Conservation (phyloP, 208 protist species). For the Entamoeba moshkovskii region DNA sequence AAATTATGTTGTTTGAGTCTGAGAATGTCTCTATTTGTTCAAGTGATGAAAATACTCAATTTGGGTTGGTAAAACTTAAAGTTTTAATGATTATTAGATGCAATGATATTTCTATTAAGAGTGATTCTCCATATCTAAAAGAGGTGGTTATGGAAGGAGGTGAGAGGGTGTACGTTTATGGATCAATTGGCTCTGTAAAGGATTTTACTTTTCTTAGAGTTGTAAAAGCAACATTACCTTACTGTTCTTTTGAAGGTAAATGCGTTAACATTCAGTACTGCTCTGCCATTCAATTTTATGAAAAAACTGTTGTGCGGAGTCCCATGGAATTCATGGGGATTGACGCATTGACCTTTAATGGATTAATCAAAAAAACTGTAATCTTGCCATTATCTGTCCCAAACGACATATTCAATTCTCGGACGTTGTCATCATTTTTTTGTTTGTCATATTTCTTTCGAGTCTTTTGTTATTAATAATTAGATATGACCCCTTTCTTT, state of each 20-base stretch:
- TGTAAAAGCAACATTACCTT: background rate
- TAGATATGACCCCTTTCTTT: background rate
- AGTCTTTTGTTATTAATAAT: background rate
- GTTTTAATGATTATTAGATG: background rate
- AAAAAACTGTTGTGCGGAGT: background rate
- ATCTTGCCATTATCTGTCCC: background rate
- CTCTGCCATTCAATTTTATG: background rate
- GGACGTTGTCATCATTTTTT: background rate
- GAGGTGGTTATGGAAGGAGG: background rate
- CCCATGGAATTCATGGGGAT: background rate
- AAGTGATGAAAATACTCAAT: background rate
- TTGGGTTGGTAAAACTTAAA: background rate
- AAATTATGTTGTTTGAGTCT: background rate
- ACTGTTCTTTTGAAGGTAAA: background rate
- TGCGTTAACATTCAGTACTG: background rate
- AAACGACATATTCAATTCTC: background rate
- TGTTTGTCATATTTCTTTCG: background rate
- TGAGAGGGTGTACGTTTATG: background rate
- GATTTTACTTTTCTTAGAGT: background rate
- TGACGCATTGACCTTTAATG: background rate
- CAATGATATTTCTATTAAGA: background rate
- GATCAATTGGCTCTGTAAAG: background rate
- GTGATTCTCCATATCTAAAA: background rate
- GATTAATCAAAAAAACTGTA: background rate
- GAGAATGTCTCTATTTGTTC: background rate